Evolutionary conservation across 2,329 filamentous ascomycete species (phyloP), one percentile per base, ranked within the genome.

Genomic region (Exserohilum turcica): DNA sequence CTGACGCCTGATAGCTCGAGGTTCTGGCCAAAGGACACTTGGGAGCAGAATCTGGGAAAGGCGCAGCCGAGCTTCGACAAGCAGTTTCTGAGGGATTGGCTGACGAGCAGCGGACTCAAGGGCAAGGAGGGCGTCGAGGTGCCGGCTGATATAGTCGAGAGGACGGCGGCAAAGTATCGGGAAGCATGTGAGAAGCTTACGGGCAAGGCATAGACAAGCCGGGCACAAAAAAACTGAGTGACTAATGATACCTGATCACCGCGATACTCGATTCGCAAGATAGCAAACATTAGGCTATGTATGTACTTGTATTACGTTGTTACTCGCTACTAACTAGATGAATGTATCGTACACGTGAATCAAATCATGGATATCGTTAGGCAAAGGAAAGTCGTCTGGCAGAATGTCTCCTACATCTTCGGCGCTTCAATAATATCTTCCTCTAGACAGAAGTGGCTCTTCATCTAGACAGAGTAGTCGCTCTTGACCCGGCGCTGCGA

Each of bases 31-130:
- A 84, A 82, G 59, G 86, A 86, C 37, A 81, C 81, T 39, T 95
- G 93, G 71, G 82, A 86, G 70, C 43, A 56, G 48, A 70, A 74
- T 53, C 76, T 89, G 15, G 92, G 92, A 2, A 81, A 81, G 57
- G 82, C 88, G 51, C 91, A 95, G 78, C 83, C 88, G 48, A 94
- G 90, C 76, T 94, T 93, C 63, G 92, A 97, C 73, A 97, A 97
- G 81, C 69, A 80, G 67, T 80, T 73, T 67, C 74, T 96, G 62
- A 81, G 92, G 31, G 87, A 97, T 76, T 97, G 91, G 90, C 75
- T 97, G 66, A 88, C 86, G 2, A 76, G 73, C 42, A 80, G 88
- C 52, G 89, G 89, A 0, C 74, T 95, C 52, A 91, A 92, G 78
- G 89, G 88, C 1, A 89, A 89, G 76, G 80, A 87, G 21, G 87